Evolutionary conservation across 2,329 filamentous ascomycete species (phyloP), one percentile per base, ranked within the genome.

Genomic region (Xylaria hypoxylon): DNA sequence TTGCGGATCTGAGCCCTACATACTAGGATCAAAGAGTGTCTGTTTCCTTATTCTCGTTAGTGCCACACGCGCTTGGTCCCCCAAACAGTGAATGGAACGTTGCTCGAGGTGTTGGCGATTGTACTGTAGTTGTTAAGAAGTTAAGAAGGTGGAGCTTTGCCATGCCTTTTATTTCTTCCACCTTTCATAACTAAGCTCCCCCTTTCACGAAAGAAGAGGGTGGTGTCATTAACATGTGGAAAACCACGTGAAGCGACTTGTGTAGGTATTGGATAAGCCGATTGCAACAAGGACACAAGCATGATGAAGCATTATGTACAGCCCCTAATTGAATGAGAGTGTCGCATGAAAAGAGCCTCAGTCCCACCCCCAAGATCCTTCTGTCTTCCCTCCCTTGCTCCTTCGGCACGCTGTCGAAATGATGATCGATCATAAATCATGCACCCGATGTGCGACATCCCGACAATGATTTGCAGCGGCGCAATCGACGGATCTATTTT

Each of bases 311-410:
- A 67, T 67, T 60, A 55, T 24, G 38, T n/a, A 44, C 22, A 50
- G 26, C 50, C 65, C 64, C 61, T 67, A 38, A 59, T 60, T 38
- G 38, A 59, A 57, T 67, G 60, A 64, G 17, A 35, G 58, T 47
- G 51, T 58, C 45, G 59, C 64, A 62, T 56, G 47, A 51, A 56
- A 50, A 65, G 62, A 61, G 62, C 61, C 51, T 61, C 65, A 58
- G 58, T 59, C 47, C 57, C 57, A 58, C 57, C n/a, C 22, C 11
- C 26, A 17, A 55, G 19, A 64, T 65, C 65, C 62, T 64, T 33
- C 56, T n/a, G 31, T 40, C 42, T 42, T 11, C 6, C 22, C 22
- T 55, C 17, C 35, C 24, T 40, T n/a, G 22, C 8, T 24, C 45
- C 40, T 24, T 47, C n/a, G 52, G 44, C 26, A 22, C 40, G 42